phyloP scores from a whole-genome alignment of 2,329 filamentous ascomycete species.

The Ceratocystis smalleyi region DNA sequence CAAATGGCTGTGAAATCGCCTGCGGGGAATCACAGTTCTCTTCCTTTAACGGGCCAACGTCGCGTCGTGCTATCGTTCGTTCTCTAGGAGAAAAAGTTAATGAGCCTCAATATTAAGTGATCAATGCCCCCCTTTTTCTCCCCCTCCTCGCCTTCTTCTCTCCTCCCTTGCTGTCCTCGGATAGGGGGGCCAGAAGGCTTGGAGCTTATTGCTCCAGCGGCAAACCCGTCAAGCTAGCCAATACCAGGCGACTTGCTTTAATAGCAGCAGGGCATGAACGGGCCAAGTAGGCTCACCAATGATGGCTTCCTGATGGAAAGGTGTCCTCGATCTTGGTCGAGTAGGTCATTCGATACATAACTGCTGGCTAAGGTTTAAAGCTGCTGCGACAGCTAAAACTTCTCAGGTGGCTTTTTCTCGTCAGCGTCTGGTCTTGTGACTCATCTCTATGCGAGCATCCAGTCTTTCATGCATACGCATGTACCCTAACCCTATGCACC shows the following conservation, averaged over 20 bases:
- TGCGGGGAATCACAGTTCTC: not conserved
- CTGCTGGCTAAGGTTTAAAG: not conserved
- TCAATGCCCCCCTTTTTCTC: not conserved
- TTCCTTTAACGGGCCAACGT: not conserved
- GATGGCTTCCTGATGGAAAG: not conserved
- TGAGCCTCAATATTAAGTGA: not conserved
- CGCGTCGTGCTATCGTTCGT: not conserved
- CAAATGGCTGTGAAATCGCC: not conserved
- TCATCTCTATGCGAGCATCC: not conserved
- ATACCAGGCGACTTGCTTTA: not conserved
- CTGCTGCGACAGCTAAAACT: not conserved
- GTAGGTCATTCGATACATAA: not conserved
- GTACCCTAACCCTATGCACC: not conserved
- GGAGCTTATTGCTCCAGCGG: slow-evolving; percentile 6
- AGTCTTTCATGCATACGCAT: not conserved
- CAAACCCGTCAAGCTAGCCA: not conserved
- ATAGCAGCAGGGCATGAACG: not conserved
- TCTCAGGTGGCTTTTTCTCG: not conserved
- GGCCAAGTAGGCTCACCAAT: not conserved
- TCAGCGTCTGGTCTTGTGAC: not conserved
- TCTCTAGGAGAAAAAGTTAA: not conserved
- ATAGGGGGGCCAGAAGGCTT: not conserved
- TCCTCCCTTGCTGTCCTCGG: not conserved
- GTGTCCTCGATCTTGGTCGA: not conserved
- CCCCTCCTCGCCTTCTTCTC: not conserved